Evolutionary conservation across 441 rosid species (phyloP), one percentile per base, ranked within the genome.

Genomic region (Pelargonium australe): DNA sequence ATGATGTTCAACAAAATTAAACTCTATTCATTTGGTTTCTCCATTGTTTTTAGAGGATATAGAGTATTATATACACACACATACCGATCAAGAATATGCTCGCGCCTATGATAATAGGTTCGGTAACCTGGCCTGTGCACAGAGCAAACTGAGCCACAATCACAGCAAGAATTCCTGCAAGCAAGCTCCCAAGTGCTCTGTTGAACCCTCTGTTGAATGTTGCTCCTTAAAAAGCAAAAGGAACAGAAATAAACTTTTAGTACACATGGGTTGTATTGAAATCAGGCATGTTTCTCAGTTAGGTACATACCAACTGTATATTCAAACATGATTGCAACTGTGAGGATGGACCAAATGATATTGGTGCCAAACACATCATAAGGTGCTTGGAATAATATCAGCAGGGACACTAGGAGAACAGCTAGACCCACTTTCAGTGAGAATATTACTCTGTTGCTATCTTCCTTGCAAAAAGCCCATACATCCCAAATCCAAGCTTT

Each of bases 251-350:
- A 64, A 53, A 66, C 63, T 14, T 19, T 16, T 57, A 57, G 23
- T 55, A 14, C 8, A 16, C 17, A 55, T 55, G 7, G 61, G 20
- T 14, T 16, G 17, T 55, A n/a, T 55, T 14, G 17, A 28, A 28
- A 2, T 28, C 31, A 28, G 31, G 9, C 61, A 55, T 19, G 61
- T 16, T 17, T 5, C 9, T 14, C 9, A 51, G 37, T 31, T 31
- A 19, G 20, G 11, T 51, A 13, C 85, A 4, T 85, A 84, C 93
- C 90, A 2, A 86, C 93, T 23, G 89, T 85, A 72, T 80, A 85
- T 77, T 88, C 93, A 40, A 88, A 88, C 90, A 82, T 86, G 75
- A 84, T 82, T 40, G 90, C 93, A 23, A 88, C 93, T 0, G 93
- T 88, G 68, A 88, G 89, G 71, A 88, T 80, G 60, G 89, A 88